These are phyloP conservation scores for Carnegiea gigantea DNA, from an alignment of 179 eudicot genomes.

Conservation along the genomic window DNA sequence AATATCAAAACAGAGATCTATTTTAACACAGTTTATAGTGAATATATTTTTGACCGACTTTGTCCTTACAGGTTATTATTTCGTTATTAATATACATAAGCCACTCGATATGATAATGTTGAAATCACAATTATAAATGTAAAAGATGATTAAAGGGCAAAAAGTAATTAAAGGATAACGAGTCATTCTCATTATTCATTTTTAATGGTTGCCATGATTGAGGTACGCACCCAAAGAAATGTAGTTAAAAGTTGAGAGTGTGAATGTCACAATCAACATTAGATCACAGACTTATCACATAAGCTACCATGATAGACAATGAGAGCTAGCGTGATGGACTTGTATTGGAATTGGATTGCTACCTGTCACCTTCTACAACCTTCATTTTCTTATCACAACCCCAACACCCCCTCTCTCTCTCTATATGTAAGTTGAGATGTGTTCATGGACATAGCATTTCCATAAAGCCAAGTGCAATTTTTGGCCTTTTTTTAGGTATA, in stretches of 20 bases:
- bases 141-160: no score
- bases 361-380: constrained; percentile 13
- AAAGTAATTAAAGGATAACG: neutral
- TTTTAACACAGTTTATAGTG: no score
- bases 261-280: constrained; percentile 16
- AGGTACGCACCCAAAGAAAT: constrained; percentile 2
- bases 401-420: neutral
- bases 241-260: neutral
- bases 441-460: neutral
- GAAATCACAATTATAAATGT: no score
- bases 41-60: no score
- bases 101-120: no score
- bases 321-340: constrained; percentile 20
- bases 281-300: constrained; percentile 9
- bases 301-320: constrained; percentile 12
- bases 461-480: no score
- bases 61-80: no score
- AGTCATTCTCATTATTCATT: neutral
- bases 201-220: neutral
- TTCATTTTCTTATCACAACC: neutral
- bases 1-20: no score
- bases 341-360: constrained; percentile 18
- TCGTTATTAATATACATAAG: no score
- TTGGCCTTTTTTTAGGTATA: no score
- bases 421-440: neutral